Conservation (phyloP, 768 basidiomycete species). For the Trametes sanguinea region DNA sequence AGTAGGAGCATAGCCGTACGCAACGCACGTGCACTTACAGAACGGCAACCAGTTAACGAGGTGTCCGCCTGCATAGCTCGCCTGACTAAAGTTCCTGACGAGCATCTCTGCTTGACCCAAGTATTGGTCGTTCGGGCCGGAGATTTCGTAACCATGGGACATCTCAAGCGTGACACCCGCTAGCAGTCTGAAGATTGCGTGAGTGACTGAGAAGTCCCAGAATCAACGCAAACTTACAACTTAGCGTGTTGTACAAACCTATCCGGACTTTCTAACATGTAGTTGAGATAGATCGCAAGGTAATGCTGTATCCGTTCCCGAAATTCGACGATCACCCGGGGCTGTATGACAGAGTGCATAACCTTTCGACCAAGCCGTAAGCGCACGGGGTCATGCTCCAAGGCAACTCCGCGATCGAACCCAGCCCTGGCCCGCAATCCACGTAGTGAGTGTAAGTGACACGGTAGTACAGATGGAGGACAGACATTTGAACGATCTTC, state of each 20-base stretch:
- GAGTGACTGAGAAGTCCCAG: too few relatives aligned
- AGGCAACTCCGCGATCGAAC: constrained; percentile 14
- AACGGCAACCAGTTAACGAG: constrained; percentile 16
- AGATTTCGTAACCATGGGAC: constrained; percentile 8
- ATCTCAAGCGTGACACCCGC: constrained; percentile 12
- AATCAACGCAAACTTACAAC: too few relatives aligned
- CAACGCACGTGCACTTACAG: constrained; percentile 4
- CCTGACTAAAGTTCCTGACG: constrained; percentile 8
- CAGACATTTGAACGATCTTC: constrained; percentile 10
- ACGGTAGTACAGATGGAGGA: too few relatives aligned
- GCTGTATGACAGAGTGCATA: constrained; percentile 5
- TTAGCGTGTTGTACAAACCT: constrained; percentile 47
- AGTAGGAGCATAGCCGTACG: too few relatives aligned
- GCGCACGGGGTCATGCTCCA: constrained; percentile 9
- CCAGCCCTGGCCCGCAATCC: neutral
- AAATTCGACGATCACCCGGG: constrained; percentile 1
- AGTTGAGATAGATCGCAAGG: neutral
- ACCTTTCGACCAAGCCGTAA: constrained; percentile 7
- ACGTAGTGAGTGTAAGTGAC: too few relatives aligned
- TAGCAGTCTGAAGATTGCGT: neutral
- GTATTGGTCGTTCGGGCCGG: neutral
- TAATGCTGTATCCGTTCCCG: neutral
- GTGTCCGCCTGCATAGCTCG: neutral
- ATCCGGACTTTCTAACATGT: constrained; percentile 43
- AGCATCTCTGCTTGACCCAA: constrained; percentile 1